Evolutionary conservation across 2,329 filamentous ascomycete genomes (phyloP).

Genomic region (Diaporthe humulicola): DNA sequence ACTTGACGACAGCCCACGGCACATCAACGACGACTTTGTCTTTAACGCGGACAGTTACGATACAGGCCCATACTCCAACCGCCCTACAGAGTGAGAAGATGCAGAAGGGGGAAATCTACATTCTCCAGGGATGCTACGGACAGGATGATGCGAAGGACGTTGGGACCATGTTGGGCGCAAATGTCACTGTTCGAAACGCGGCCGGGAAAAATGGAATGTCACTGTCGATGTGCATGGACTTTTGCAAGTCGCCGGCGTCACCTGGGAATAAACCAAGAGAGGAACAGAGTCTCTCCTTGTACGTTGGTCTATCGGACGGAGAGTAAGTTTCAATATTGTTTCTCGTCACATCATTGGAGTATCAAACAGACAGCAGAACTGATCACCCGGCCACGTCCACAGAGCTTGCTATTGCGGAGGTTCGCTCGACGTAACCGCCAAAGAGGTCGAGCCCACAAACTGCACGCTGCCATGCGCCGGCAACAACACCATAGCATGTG

Average conservation of each 20-base stretch:
- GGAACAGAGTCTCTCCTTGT: neutral
- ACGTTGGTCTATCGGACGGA: constrained; percentile 31
- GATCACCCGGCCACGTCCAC: neutral
- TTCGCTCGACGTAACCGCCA: constrained; percentile 5
- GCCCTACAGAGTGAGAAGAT: neutral
- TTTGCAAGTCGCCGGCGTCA: constrained; percentile 1
- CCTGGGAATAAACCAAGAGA: neutral
- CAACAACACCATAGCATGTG: constrained; percentile 26
- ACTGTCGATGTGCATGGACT: constrained; percentile 28
- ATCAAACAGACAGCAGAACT: neutral
- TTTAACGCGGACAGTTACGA: constrained; percentile 16
- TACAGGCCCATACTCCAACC: neutral
- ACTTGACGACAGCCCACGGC: neutral
- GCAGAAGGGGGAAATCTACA: constrained; percentile 1
- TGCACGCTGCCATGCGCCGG: constrained; percentile 27
- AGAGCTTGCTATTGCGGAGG: constrained; percentile 37
- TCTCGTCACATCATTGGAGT: neutral
- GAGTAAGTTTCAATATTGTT: constrained; percentile 2
- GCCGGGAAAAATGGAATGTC: neutral
- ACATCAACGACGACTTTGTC: constrained; percentile 6
- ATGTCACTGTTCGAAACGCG: neutral
- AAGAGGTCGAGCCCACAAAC: neutral
- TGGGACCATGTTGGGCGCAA: constrained; percentile 5
- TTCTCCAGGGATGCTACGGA: constrained; percentile 35
- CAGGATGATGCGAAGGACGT: neutral